These are phyloP conservation scores for Irpex rosettiformis DNA, from an alignment of 1,284 basidiomycete species.

Conservation along the genomic window DNA sequence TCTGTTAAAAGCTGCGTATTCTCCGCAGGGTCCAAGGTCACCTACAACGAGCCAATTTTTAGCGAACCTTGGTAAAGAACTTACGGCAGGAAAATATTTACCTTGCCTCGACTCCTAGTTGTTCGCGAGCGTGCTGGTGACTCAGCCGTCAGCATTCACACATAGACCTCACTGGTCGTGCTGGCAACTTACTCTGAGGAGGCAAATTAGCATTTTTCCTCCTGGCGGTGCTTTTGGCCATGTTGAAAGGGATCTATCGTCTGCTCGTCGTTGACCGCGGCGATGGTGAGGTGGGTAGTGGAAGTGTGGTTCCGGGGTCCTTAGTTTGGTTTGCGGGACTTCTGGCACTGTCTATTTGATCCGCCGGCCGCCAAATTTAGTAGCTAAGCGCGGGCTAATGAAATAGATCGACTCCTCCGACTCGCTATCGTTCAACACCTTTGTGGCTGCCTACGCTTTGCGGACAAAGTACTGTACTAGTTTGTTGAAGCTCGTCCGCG, in stretches of 20 bases:
- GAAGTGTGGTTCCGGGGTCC: conserved; percentile 16
- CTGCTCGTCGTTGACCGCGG: conserved; percentile 16
- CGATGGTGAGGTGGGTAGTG: conserved; percentile 22
- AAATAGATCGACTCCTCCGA: neutral
- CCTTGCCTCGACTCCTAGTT: conserved; percentile 59
- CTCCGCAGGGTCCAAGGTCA: conserved; percentile 59
- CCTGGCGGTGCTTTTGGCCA: conserved; percentile 30
- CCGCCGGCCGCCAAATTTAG: neutral
- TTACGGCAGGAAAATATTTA: conserved; percentile 26
- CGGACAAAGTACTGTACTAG: no score
- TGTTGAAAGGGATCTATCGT: neutral
- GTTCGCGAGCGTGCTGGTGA: conserved; percentile 57
- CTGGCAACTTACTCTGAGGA: conserved; percentile 28
- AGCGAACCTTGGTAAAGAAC: conserved; percentile 17
- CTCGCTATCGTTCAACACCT: no score
- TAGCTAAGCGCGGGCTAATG: neutral
- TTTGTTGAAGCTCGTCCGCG: no score
- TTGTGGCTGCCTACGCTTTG: no score
- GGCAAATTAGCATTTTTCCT: conserved; percentile 29
- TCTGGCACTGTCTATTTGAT: conserved; percentile 22
- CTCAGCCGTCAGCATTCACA: conserved; percentile 20
- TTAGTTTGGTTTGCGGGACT: conserved; percentile 20
- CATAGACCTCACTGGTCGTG: conserved; percentile 5
- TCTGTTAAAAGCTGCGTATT: conserved; percentile 62
- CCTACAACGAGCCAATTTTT: conserved; percentile 30